Evolutionary conservation across 2,329 filamentous ascomycete species (phyloP).

Genomic region (Cylindrodendrum hubeiense): DNA sequence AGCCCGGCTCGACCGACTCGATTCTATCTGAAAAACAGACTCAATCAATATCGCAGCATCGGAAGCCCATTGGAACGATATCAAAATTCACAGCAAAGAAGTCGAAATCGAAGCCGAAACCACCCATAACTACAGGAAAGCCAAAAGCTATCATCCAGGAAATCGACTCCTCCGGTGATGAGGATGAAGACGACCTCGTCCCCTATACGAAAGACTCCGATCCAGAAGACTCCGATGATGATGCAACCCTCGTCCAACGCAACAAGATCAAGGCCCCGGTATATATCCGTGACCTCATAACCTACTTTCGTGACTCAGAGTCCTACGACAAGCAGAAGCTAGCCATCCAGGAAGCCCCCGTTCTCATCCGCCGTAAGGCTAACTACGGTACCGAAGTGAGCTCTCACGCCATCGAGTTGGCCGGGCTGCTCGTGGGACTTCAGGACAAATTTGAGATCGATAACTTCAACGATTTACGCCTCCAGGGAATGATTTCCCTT

Average conservation of each 20-base stretch:
- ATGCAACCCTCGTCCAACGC: conserved; percentile 86
- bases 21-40: conserved; percentile 53
- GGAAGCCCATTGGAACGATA: conserved; percentile 4
- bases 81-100: conserved; percentile 36
- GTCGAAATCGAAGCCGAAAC: conserved; percentile 45
- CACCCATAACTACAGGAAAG: conserved; percentile 45
- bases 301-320: conserved; percentile 83
- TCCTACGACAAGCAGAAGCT: conserved; percentile 87
- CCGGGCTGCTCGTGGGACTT: conserved; percentile 80
- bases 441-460: conserved; percentile 89
- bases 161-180: conserved; percentile 69
- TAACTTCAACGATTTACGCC: conserved; percentile 78
- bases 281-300: conserved; percentile 88
- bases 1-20: conserved; percentile 67
- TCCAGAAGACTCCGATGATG: conserved; percentile 91
- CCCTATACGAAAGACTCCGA: conserved; percentile 91
- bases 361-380: conserved; percentile 88
- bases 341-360: conserved; percentile 80
- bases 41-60: conserved; percentile 7
- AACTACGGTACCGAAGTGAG: conserved; percentile 89
- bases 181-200: conserved; percentile 75
- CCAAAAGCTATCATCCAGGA: conserved; percentile 73
- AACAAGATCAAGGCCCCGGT: conserved; percentile 89
- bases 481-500: conserved; percentile 86
- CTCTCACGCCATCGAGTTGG: conserved; percentile 86